Base-by-base conservation (phyloP, 495 filamentous ascomycete genomes). In the Penicillium canescens region DNA sequence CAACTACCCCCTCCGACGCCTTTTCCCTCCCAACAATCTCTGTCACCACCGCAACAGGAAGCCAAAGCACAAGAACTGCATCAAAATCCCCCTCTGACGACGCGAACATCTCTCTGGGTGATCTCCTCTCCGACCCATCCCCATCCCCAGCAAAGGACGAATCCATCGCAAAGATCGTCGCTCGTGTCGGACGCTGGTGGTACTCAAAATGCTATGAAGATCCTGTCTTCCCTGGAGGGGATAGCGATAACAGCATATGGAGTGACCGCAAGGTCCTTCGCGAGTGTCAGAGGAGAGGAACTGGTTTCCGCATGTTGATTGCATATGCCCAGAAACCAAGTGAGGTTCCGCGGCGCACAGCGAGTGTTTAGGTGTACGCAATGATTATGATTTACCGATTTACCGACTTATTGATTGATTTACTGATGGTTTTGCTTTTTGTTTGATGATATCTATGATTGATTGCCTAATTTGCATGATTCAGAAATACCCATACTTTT, bases 121-220 rank as follows among this genome's bases (percentile, higher is more conserved):
- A 92, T 59, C 79, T 91, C 64, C 84, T 91, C 56, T 83, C 79
- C 47, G 85, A 87, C 51, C 76, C 76, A 0, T 72, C 69, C 14
- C 73, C 70, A 0, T 75, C 82, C 21, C 74, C 81, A 3, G 75
- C 77, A 16, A 80, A 83, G 6, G 90, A 95, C 62, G 87, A 90
- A 59, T 86, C 82, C 47, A 95, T 97, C 60, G 88, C 90, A 4
- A 92, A 91, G 62, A 95, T 96, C 76, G 91, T 98, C 16, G 85
- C 92, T 16, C 86, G 84, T 54, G 93, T 98, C 7, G 95, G 94
- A 13, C 78, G 95, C 36, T 98, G 92, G 91, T 98, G 95, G 94
- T 97, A 96, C 69, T 87, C 82, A 4, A 81, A 86, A 45, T 96
- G 91, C 76, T 98, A 98, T 67, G 94, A 98, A 74, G 79, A 80